Base-by-base conservation (phyloP, 352 stramenopile species). In the Pythium folliculosum region DNA sequence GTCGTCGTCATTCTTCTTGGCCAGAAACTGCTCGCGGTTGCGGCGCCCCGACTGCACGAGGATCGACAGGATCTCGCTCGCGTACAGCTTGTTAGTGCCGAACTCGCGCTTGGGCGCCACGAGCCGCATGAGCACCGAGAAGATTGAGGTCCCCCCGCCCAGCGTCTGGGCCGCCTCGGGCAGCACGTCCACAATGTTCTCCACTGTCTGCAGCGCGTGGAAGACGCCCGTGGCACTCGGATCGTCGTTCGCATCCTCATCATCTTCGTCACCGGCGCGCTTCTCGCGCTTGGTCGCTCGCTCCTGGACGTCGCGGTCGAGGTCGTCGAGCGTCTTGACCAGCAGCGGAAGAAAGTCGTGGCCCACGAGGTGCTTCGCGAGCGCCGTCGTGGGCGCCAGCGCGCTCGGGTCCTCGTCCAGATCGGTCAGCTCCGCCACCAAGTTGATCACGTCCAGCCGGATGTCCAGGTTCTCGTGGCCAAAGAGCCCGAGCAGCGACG, bases 391-490 rank as follows among this genome's bases (percentile, higher is more conserved):
- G 13, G 69, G 70, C 57, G 77, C 75, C 44, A 86, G 60, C 40
- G 54, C 67, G 5, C 63, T 61, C 35, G 69, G 76, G 48, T 89
- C 84, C 50, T 79, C 73, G 55, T 73, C 70, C n/a, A 70, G 21
- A 40, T 75, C 68, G 54, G 82, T 91, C 44, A 90, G 48, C 48
- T 87, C 78, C 23, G 77, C 74, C 13, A 87, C 52, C 47, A 91
- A 49, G 38, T 73, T 68, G 45, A 72, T 68, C 48, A 81, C 67
- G 35, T 76, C 71, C 9, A 80, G 68, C 14, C 70, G 72, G 54
- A 82, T 82, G 40, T 89, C 82, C 37, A 81, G 80, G 65, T 92
- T 92, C 58, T 89, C 80, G 65, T 92, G 84, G 14, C 78, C 68
- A 49, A 91, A 71, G 22, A 92, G 69, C 3, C 83, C 79, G 7